A percentile compares a stretch with the other conserved stretches of the same genome.
Conservation (phyloP, 2,329 filamentous ascomycete species). For the Cladosporium sp. region DNA sequence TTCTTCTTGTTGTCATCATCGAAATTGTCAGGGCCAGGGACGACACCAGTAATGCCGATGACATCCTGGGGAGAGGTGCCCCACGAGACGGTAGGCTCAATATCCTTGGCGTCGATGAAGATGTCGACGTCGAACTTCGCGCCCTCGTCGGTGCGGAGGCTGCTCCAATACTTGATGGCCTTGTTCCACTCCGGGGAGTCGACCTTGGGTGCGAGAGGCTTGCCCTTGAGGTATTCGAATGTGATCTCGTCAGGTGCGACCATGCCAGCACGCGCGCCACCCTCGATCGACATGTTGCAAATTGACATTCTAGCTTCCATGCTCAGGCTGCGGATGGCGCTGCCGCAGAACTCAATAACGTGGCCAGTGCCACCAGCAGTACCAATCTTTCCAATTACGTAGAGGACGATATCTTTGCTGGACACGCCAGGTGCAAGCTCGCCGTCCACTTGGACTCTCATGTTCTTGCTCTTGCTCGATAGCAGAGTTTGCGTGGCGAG, state of each 20-base stretch:
- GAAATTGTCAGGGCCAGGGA: slow-evolving; percentile 87
- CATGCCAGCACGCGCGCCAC: slow-evolving; percentile 90
- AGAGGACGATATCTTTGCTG: slow-evolving; percentile 90
- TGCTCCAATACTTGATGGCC: slow-evolving; percentile 81
- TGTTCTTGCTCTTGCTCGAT: slow-evolving; percentile 95
- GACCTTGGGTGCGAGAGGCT: slow-evolving; percentile 77
- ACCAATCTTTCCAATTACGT: slow-evolving; percentile 89
- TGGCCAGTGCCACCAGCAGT: slow-evolving; percentile 91
- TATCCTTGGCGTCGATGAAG: slow-evolving; percentile 86
- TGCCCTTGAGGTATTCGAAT: slow-evolving; percentile 90
- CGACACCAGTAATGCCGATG: slow-evolving; percentile 83
- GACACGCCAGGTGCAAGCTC: slow-evolving; percentile 84
- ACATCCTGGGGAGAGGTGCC: slow-evolving; percentile 96
- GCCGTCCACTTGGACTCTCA: slow-evolving; percentile 93
- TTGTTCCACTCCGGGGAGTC: slow-evolving; percentile 85
- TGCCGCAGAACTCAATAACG: slow-evolving; percentile 96
- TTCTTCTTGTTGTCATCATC: slow-evolving; percentile 71
- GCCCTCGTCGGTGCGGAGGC: slow-evolving; percentile 74
- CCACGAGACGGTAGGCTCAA: slow-evolving; percentile 90
- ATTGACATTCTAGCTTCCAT: slow-evolving; percentile 99
- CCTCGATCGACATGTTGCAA: slow-evolving; percentile 99
- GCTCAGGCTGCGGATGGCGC: slow-evolving; percentile 78
- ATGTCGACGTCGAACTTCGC: slow-evolving; percentile 88
- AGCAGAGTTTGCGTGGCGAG: slow-evolving; percentile 93
- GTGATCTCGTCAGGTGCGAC: slow-evolving; percentile 90